Percentiles rank a stretch among this genome's conserved stretches.
phyloP scores from a whole-genome alignment of 176 grass and related monocot genomes.

The Olyra latifolia region DNA sequence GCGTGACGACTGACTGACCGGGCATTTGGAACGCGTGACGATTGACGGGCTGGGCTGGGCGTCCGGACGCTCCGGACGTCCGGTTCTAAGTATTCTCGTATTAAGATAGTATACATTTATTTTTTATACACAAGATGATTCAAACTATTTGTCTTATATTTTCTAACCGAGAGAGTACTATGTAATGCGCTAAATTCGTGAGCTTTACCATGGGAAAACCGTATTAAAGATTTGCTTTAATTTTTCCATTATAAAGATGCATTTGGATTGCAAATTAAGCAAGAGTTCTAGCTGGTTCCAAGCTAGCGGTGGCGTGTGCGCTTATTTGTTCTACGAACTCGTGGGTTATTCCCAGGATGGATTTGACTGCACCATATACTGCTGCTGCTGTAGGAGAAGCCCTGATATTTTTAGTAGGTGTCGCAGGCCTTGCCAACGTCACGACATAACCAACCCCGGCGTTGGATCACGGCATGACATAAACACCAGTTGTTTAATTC shows the following conservation, averaged over 20 bases:
- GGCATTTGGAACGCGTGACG: too few species aligned
- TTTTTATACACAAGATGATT: too few species aligned
- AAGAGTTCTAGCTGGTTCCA: neutral
- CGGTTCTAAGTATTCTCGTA: too few species aligned
- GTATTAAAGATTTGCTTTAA: neutral
- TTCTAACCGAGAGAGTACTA: too few species aligned
- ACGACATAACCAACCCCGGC: constrained; percentile 34
- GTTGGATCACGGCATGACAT: constrained; percentile 53
- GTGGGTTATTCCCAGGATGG: neutral
- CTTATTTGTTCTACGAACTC: neutral
- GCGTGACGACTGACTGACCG: too few species aligned
- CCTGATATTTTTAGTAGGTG: neutral
- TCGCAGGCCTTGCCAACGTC: constrained; percentile 37
- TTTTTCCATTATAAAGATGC: neutral
- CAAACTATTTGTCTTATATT: too few species aligned
- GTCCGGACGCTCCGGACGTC: too few species aligned
- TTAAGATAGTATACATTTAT: too few species aligned
- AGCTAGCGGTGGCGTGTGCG: neutral
- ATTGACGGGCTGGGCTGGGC: too few species aligned
- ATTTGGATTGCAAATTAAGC: neutral
- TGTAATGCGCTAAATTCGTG: neutral
- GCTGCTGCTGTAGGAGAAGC: neutral
- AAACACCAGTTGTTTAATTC: constrained; percentile 34
- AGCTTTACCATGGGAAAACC: neutral
- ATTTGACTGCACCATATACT: neutral